These are phyloP conservation scores for Ophiostoma perfectum DNA, from an alignment of 2,329 filamentous ascomycete genomes.

Conservation along the genomic window DNA sequence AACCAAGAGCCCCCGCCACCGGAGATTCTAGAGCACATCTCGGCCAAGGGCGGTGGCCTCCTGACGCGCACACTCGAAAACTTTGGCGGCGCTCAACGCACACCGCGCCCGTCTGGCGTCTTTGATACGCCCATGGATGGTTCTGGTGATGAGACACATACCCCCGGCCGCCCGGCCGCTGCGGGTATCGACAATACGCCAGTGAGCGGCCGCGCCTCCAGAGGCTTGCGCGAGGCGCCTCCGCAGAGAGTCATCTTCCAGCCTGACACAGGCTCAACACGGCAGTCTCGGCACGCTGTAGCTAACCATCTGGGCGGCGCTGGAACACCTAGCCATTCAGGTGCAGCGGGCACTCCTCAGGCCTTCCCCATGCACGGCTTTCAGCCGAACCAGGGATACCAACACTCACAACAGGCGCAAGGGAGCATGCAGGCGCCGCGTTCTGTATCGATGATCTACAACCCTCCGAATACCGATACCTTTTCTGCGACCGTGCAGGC, in stretches of 20 bases:
- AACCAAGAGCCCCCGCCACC: constrained; percentile 77
- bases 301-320: constrained; percentile 36
- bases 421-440: constrained; percentile 25
- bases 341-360: constrained; percentile 24
- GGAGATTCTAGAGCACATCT: constrained; percentile 81
- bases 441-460: constrained; percentile 37
- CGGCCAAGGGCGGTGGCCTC: constrained; percentile 77
- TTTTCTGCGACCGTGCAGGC: constrained; percentile 57
- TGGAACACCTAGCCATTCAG: not conserved
- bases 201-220: constrained; percentile 52
- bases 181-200: constrained; percentile 38
- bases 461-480: constrained; percentile 51
- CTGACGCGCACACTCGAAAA: constrained; percentile 74
- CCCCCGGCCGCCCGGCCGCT: constrained; percentile 47
- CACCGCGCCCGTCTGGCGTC: constrained; percentile 40
- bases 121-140: not conserved
- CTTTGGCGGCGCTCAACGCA: constrained; percentile 41
- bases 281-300: constrained; percentile 56
- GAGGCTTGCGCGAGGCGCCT: constrained; percentile 73
- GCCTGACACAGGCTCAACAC: constrained; percentile 63
- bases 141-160: not conserved
- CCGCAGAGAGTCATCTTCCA: constrained; percentile 80
- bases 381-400: constrained; percentile 13
- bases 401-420: constrained; percentile 6
- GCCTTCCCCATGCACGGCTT: constrained; percentile 23